Evolutionary conservation across 306 rosid genomes (phyloP).

Genomic region (Oxytropis ochrocephala): DNA sequence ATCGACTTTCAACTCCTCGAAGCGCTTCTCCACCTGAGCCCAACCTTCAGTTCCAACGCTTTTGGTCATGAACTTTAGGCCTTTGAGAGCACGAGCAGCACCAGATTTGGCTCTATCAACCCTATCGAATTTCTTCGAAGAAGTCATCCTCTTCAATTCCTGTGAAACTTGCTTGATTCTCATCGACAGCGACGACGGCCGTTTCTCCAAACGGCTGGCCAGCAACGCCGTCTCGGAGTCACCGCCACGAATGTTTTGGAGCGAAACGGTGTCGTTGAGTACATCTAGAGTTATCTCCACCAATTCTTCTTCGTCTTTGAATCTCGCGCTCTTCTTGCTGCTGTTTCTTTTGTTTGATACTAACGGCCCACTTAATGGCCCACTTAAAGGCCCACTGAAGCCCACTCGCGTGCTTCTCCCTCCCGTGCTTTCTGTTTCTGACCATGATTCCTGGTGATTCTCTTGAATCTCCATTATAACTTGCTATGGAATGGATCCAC

Average conservation of each 20-base stretch:
- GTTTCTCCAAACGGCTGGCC: slow-evolving; percentile 51
- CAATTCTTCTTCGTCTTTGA: slow-evolving; percentile 47
- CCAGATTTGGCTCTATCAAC: slow-evolving; percentile 66
- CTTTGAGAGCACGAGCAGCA: slow-evolving; percentile 67
- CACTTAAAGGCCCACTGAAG: slow-evolving; percentile 67
- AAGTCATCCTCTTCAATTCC: slow-evolving; percentile 69
- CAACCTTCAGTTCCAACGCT: slow-evolving; percentile 66
- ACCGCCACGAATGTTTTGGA: slow-evolving; percentile 63
- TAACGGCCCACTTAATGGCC: slow-evolving; percentile 62
- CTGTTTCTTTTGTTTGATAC: slow-evolving; percentile 34
- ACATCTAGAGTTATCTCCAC: slow-evolving; percentile 84
- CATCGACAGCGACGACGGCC: slow-evolving; percentile 41
- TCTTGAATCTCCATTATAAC: slow-evolving; percentile 59
- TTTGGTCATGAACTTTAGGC: slow-evolving; percentile 73
- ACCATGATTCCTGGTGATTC: slow-evolving; percentile 32
- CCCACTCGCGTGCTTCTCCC: slow-evolving; percentile 42
- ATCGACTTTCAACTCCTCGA: slow-evolving; percentile 44
- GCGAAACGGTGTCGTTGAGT: slow-evolving; percentile 53
- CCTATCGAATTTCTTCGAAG: slow-evolving; percentile 47
- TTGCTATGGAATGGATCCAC: no score
- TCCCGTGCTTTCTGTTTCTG: slow-evolving; percentile 51
- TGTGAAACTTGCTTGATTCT: slow-evolving; percentile 67
- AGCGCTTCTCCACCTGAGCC: slow-evolving; percentile 58
- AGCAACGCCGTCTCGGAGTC: slow-evolving; percentile 60
- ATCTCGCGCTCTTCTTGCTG: slow-evolving; percentile 50